Evolutionary conservation across 2,329 filamentous ascomycete species (phyloP), one percentile per base, ranked within the genome.

Genomic region (Plectosphaerella plurivora): DNA sequence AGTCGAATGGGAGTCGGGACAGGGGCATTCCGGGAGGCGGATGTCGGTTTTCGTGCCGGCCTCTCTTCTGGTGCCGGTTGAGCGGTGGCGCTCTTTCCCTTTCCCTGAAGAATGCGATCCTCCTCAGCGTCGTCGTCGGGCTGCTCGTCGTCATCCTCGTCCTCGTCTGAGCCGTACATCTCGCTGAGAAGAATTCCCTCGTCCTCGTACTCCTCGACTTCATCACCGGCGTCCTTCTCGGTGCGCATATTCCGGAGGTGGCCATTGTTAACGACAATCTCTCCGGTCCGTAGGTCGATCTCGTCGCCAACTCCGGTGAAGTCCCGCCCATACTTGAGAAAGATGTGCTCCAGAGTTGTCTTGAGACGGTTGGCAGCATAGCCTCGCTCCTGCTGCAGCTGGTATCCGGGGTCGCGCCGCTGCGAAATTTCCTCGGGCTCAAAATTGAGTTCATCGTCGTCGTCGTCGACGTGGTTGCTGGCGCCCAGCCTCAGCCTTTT

Each of bases 211-310:
- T 66, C 67, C 4, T 69, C 64, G 4, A 67, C 64, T 18, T 68
- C 66, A 14, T 63, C 54, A 58, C 79, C 71, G 14, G 70, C 65
- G 45, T 74, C 72, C 70, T 65, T 86, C 77, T 69, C 81, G 67
- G 64, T 73, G 63, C 78, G 90, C 83, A 63, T 81, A 67, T 65
- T 63, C 49, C 80, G 67, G 50, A 97, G 67, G 71, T 97, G 94
- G 0, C 94, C 93, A 74, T 96, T 94, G 68, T 97, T 81, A 52
- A 97, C 85, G n/a, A 96, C 78, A 46, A 97, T 84, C 53, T 89
- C 77, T 51, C 90, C 91, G 0, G 89, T 93, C 48, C 77, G 75
- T 52, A 96, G 75, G 67, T 97, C 90, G 61, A 97, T 91, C 71
- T 96, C 91, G 68, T 97, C 93, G 51, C 87, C 91, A 49, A 93